Evolutionary conservation across 768 basidiomycete genomes (phyloP).

Genomic region (Lactarius psammicola): DNA sequence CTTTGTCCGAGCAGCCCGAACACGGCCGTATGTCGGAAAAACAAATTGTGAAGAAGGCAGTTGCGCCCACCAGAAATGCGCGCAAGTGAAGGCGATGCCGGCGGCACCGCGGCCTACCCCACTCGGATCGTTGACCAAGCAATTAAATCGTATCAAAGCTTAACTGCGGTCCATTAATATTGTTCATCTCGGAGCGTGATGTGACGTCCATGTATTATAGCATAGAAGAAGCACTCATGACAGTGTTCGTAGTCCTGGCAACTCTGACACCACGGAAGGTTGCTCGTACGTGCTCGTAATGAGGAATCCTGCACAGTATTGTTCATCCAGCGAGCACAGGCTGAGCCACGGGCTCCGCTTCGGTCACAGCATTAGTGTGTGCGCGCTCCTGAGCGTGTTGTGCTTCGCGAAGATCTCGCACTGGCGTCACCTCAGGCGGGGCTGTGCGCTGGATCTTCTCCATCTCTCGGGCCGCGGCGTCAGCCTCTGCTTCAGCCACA

Average conservation of each 20-base stretch:
- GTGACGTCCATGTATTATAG: not conserved
- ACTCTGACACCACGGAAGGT: not conserved
- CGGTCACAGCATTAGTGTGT: not conserved
- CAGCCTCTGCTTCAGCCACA: conserved; percentile 43
- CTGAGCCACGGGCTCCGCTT: not conserved
- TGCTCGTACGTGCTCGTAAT: not conserved
- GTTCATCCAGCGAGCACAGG: conserved; percentile 11
- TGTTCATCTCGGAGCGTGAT: not conserved
- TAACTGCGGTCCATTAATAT: not conserved
- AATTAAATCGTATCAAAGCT: not conserved
- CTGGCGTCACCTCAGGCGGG: not conserved
- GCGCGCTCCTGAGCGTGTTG: not conserved
- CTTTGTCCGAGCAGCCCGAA: not conserved
- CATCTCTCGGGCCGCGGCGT: conserved; percentile 27
- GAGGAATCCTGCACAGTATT: no score
- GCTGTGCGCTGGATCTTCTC: conserved; percentile 15
- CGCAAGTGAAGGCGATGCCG: not conserved
- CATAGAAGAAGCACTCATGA: no score
- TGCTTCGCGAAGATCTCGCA: not conserved
- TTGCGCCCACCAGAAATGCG: not conserved
- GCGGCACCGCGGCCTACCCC: not conserved
- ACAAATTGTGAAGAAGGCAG: not conserved
- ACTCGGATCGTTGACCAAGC: not conserved
- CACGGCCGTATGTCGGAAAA: not conserved
- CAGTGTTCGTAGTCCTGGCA: not conserved